A percentile compares a stretch with the other conserved stretches of the same genome.
Evolutionary conservation across 129 eudicot species (phyloP).

Genomic region (Centrapalus pauciflorus): DNA sequence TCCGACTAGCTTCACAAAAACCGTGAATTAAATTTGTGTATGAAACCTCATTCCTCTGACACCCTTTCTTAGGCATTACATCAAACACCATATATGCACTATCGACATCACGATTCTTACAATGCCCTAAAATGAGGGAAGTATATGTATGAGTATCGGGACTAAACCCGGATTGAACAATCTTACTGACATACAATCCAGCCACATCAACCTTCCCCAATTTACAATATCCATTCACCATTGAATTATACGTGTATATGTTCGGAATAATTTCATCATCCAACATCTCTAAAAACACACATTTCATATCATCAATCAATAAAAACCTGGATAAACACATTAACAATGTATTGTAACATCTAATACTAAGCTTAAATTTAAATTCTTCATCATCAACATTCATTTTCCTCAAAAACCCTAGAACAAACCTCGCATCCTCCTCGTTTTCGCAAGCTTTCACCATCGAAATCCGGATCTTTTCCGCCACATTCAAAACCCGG

Average conservation of each 20-base stretch:
- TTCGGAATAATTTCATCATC: constrained; percentile 53
- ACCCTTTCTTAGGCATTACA: constrained; percentile 63
- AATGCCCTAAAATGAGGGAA: constrained; percentile 71
- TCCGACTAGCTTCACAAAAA: constrained; percentile 54
- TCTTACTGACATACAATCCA: constrained; percentile 50
- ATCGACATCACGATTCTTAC: constrained; percentile 66
- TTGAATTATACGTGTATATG: constrained; percentile 66
- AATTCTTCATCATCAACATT: constrained; percentile 26
- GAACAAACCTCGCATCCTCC: constrained; percentile 49
- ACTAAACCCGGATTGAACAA: constrained; percentile 48
- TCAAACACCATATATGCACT: constrained; percentile 54
- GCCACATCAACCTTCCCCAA: constrained; percentile 65
- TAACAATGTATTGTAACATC: constrained; percentile 63
- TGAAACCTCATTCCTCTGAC: constrained; percentile 72
- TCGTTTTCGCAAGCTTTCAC: constrained; percentile 52
- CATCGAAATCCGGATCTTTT: constrained; percentile 52
- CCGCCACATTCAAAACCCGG: constrained; percentile 40
- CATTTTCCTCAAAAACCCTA: constrained; percentile 36
- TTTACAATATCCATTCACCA: constrained; percentile 82
- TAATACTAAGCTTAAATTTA: constrained; percentile 42
- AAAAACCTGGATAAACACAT: constrained; percentile 65
- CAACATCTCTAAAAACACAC: constrained; percentile 55
- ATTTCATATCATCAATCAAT: constrained; percentile 63
- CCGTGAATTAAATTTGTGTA: constrained; percentile 79
- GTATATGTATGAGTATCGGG: constrained; percentile 82